These are phyloP conservation scores for Rhodotorula sphaerocarpa DNA, from an alignment of 768 basidiomycete genomes.

Conservation along the genomic window DNA sequence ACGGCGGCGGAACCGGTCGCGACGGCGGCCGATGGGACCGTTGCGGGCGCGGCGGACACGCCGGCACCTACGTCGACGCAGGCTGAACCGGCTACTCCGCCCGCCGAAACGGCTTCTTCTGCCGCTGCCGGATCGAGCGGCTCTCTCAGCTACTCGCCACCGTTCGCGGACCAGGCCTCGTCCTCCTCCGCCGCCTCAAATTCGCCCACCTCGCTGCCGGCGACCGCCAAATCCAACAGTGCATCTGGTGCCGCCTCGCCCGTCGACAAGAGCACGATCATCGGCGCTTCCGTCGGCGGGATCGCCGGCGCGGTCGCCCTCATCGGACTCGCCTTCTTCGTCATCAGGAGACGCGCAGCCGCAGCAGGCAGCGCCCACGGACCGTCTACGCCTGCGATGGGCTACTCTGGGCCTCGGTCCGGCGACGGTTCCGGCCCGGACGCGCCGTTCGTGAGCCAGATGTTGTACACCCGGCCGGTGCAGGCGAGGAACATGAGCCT, in stretches of 20 bases:
- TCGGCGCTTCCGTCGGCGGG: conserved; percentile 28
- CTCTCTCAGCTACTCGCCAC: not conserved
- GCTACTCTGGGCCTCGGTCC: too few relatives aligned
- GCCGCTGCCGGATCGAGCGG: too few relatives aligned
- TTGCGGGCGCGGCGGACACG: not conserved
- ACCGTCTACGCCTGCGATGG: conserved; percentile 3
- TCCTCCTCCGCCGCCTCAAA: not conserved
- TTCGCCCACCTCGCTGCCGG: not conserved
- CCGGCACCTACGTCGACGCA: not conserved
- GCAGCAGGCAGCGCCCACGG: not conserved
- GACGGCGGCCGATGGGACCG: not conserved
- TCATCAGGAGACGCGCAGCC: conserved; percentile 20
- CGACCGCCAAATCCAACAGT: not conserved
- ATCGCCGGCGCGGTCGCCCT: conserved; percentile 25
- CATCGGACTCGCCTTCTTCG: conserved; percentile 2
- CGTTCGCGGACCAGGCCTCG: not conserved
- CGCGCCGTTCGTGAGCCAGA: conserved; percentile 24
- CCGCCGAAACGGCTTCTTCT: too few relatives aligned
- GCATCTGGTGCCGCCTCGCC: not conserved
- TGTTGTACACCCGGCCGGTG: conserved; percentile 35
- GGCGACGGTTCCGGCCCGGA: not conserved
- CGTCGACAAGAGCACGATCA: conserved; percentile 2
- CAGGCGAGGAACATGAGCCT: conserved; percentile 29
- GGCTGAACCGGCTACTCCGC: not conserved
- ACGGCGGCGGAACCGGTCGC: not conserved